These are phyloP conservation scores for Euphorbia corollata DNA, from an alignment of 441 rosid genomes.

Conservation along the genomic window DNA sequence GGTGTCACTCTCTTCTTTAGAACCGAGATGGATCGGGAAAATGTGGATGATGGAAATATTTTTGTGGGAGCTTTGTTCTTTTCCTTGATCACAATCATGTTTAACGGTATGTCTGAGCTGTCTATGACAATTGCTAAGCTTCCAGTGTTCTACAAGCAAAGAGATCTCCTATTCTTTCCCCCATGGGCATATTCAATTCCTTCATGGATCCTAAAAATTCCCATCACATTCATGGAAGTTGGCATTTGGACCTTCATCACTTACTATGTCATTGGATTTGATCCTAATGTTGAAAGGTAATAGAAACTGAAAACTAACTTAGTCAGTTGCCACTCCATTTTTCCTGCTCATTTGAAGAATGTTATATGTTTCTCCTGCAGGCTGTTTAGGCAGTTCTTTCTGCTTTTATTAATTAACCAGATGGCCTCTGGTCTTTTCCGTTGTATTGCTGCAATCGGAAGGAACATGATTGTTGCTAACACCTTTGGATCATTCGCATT, in stretches of 20 bases:
- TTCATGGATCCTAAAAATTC: conserved; percentile 70
- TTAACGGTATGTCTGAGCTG: conserved; percentile 70
- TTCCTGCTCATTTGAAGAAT: not conserved
- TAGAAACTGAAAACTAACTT: not conserved
- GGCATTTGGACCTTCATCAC: conserved; percentile 56
- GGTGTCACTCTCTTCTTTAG: conserved; percentile 58
- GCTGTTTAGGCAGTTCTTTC: conserved; percentile 55
- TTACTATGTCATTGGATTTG: conserved; percentile 71
- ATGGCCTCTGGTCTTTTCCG: conserved; percentile 69
- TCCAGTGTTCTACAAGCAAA: conserved; percentile 80
- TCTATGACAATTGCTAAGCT: conserved; percentile 68
- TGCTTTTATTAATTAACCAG: conserved; percentile 48
- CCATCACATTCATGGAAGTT: conserved; percentile 53
- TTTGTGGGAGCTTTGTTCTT: conserved; percentile 64
- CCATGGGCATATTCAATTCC: conserved; percentile 73
- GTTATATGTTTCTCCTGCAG: conserved; percentile 17
- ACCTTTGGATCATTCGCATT: conserved; percentile 62
- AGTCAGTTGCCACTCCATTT: not conserved
- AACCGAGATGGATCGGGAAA: conserved; percentile 47
- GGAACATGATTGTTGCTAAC: conserved; percentile 64
- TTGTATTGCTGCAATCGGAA: conserved; percentile 44
- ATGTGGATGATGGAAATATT: conserved; percentile 47
- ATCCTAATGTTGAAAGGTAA: conserved; percentile 63
- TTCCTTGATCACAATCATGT: conserved; percentile 39
- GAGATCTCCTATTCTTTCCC: conserved; percentile 68